These are phyloP conservation scores for Ogataea wickerhamii DNA, from an alignment of 805 yeast species.

Conservation along the genomic window DNA sequence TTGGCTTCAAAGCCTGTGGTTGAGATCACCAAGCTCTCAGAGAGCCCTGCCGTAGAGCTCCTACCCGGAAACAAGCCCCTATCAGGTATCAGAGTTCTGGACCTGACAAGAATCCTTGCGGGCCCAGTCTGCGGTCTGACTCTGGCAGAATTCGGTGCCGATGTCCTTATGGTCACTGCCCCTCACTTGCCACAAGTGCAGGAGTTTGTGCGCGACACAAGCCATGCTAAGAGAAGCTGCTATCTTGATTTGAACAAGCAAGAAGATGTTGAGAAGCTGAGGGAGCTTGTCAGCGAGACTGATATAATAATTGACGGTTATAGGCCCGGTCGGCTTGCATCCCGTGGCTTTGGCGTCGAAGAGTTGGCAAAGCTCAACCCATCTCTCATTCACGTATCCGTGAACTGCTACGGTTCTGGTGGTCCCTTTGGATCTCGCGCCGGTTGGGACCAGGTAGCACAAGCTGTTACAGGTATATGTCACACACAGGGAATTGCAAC, in stretches of 20 bases:
- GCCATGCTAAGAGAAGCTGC: slow-evolving; percentile 2
- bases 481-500: slow-evolving; percentile 1
- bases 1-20: slow-evolving; percentile 2
- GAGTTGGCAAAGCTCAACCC: slow-evolving; percentile 1
- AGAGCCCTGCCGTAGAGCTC: neutral
- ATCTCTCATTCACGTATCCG: slow-evolving; percentile 1
- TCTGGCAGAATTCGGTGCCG: slow-evolving; percentile 1
- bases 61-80: slow-evolving; percentile 1
- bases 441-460: slow-evolving; percentile 3
- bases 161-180: slow-evolving; percentile 2
- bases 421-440: slow-evolving; percentile 2
- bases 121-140: slow-evolving; percentile 2
- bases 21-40: slow-evolving; percentile 2
- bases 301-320: slow-evolving; percentile 2
- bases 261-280: neutral
- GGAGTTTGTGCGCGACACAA: slow-evolving; percentile 2
- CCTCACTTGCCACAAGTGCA: slow-evolving; percentile 1
- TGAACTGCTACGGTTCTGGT: slow-evolving; percentile 2
- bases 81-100: slow-evolving; percentile 1
- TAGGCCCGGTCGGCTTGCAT: slow-evolving; percentile 1
- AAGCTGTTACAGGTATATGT: slow-evolving; percentile 3
- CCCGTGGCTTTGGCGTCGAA: slow-evolving; percentile 1
- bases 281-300: neutral
- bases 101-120: slow-evolving; percentile 1
- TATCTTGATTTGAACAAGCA: neutral